Conservation (phyloP, 352 stramenopile genomes). For the Blastocystis sp. region DNA sequence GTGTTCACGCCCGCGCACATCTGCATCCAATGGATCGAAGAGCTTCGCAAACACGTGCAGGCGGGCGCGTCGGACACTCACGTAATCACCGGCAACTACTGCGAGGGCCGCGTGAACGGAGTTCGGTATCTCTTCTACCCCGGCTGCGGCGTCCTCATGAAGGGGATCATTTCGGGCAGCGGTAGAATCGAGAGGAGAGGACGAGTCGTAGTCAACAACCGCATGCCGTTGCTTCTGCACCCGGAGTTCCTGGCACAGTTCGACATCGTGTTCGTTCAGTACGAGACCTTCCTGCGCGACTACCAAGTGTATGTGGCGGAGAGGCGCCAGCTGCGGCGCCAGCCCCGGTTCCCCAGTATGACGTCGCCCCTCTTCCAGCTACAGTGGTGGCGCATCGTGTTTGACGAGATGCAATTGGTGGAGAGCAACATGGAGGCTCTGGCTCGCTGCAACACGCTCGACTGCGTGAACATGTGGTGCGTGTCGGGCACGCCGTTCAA, state of each 20-base stretch:
- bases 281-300: slow-evolving; percentile 8
- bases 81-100: not conserved
- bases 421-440: not conserved
- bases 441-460: not conserved
- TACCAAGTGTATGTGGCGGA: not conserved
- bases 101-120: not conserved
- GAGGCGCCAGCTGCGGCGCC: not conserved
- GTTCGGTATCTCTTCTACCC: slow-evolving; percentile 29
- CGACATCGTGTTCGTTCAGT: slow-evolving; percentile 24
- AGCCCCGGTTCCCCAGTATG: not conserved
- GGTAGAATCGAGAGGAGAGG: not conserved
- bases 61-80: not conserved
- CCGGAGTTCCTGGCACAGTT: slow-evolving; percentile 36
- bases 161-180: not conserved
- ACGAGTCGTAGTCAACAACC: not conserved
- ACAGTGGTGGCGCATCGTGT: slow-evolving; percentile 36
- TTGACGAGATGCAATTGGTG: slow-evolving; percentile 46
- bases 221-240: not conserved
- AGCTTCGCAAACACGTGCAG: slow-evolving; percentile 21
- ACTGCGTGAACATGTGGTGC: slow-evolving; percentile 1
- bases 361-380: slow-evolving; percentile 3
- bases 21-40: slow-evolving; percentile 24
- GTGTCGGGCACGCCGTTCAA: slow-evolving; percentile 49
- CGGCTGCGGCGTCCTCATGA: not conserved
- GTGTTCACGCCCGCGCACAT: slow-evolving; percentile 18